These are phyloP conservation scores for Fusarium lateritium DNA, from an alignment of 2,329 filamentous ascomycete genomes.

Conservation along the genomic window DNA sequence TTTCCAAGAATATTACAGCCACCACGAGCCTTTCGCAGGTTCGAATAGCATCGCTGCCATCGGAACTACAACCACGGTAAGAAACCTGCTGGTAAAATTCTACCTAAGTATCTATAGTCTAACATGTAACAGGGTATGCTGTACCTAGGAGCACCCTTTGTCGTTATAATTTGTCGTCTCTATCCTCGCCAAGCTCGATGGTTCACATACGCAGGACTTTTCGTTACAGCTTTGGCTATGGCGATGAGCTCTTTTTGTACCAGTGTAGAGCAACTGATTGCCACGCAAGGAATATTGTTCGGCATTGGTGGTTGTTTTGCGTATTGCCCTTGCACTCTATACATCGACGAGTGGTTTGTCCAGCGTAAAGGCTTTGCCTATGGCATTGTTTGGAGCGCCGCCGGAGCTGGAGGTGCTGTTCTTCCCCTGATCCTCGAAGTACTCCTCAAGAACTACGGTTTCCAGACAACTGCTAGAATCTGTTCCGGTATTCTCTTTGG, in stretches of 20 bases:
- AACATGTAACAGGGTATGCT: constrained; percentile 24
- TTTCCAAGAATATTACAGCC: constrained; percentile 76
- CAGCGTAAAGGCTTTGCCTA: constrained; percentile 60
- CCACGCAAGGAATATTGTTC: constrained; percentile 71
- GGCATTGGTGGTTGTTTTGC: constrained; percentile 66
- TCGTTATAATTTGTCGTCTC: constrained; percentile 59
- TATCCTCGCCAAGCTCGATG: constrained; percentile 57
- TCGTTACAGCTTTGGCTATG: constrained; percentile 63
- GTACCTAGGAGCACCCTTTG: constrained; percentile 63
- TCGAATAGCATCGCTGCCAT: constrained; percentile 69
- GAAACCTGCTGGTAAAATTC: background rate
- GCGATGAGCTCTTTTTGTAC: constrained; percentile 63
- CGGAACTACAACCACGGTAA: constrained; percentile 67
- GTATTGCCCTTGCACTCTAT: constrained; percentile 67
- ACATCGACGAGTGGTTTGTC: constrained; percentile 71
- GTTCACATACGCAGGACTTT: constrained; percentile 58
- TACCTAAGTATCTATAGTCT: background rate
- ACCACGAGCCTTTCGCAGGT: constrained; percentile 67
- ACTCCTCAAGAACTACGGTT: constrained; percentile 63
- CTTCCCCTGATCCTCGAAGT: constrained; percentile 64
- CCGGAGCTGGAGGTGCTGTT: constrained; percentile 58
- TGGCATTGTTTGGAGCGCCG: constrained; percentile 65
- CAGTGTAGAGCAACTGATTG: constrained; percentile 66
- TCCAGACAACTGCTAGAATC: constrained; percentile 58
- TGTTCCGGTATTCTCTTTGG: constrained; percentile 64